phyloP scores from a whole-genome alignment of 441 rosid genomes.

The Euphorbia neoarborescens region DNA sequence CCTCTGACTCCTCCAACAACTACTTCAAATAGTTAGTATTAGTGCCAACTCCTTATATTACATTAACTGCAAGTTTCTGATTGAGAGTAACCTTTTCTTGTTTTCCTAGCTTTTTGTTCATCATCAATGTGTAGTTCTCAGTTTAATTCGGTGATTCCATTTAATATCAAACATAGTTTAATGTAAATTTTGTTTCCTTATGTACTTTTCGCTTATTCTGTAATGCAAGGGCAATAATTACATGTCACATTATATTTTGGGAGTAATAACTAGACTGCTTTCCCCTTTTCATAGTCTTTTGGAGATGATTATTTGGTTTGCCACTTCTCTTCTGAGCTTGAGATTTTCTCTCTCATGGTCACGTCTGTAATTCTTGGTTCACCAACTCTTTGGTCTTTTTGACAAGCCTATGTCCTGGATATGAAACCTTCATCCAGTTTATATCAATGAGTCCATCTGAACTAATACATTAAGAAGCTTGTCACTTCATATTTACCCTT shows the following conservation, averaged over 20 bases:
- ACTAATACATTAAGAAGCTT: not conserved
- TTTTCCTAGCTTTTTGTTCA: not conserved
- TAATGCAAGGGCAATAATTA: not conserved
- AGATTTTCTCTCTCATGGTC: not conserved
- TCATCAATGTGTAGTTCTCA: not conserved
- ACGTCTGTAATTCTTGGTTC: not conserved
- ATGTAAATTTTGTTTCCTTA: not conserved
- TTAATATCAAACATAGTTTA: not conserved
- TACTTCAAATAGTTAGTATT: constrained; percentile 37
- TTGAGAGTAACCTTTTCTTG: not conserved
- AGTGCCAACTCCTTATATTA: constrained; percentile 2
- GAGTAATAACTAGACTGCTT: not conserved
- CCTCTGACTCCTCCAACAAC: constrained; percentile 43
- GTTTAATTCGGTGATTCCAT: not conserved
- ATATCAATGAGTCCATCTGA: not conserved
- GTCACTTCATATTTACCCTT: not conserved
- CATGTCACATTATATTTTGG: not conserved
- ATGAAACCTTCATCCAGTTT: not conserved
- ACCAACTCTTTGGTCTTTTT: not conserved
- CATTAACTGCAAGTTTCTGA: constrained; percentile 2
- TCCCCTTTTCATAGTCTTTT: not conserved
- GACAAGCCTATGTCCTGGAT: not conserved
- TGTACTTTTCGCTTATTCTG: constrained; percentile 2
- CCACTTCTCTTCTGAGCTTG: not conserved
- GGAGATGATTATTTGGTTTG: not conserved